Conservation (phyloP, 139 green algal genomes). For the Chlamydomonas incerta region DNA sequence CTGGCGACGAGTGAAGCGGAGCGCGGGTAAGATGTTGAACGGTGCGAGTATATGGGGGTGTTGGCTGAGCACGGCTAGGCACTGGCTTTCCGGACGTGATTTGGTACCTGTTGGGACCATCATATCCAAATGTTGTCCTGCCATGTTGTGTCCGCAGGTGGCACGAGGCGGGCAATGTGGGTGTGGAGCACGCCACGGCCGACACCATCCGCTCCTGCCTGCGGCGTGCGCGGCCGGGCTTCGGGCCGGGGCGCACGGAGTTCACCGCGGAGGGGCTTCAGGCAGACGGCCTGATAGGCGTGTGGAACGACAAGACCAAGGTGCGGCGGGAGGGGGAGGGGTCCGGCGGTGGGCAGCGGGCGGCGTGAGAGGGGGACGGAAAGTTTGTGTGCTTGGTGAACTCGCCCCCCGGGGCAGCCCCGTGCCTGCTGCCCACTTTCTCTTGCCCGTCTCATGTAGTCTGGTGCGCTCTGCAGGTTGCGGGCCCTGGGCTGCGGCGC, state of each 20-base stretch:
- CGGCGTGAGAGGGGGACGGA: too few species aligned
- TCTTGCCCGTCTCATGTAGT: too few species aligned
- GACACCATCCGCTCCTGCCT: constrained; percentile 42
- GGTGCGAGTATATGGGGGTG: too few species aligned
- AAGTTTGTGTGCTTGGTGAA: too few species aligned
- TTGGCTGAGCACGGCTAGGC: not conserved
- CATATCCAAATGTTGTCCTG: not conserved
- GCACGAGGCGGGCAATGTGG: constrained; percentile 60
- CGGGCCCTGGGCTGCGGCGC: constrained; percentile 11
- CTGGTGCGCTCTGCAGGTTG: constrained; percentile 1
- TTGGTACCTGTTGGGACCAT: too few species aligned
- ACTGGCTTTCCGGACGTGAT: too few species aligned
- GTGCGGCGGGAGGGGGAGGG: constrained; percentile 18
- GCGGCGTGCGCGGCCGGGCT: constrained; percentile 13
- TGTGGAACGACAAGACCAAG: constrained; percentile 40
- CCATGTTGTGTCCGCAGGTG: too few species aligned
- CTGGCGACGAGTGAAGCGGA: constrained; percentile 9
- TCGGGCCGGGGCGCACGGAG: not conserved
- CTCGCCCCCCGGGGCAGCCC: too few species aligned
- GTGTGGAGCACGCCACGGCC: constrained; percentile 61
- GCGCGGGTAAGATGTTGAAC: constrained; percentile 2
- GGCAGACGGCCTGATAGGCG: constrained; percentile 42
- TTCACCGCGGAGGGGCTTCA: constrained; percentile 52
- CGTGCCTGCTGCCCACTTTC: too few species aligned
- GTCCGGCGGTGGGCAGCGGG: too few species aligned